Percentiles rank a stretch among this genome's conserved stretches.
Evolutionary conservation across 1,284 basidiomycete species (phyloP).

Genomic region (Mixia osmundae): DNA sequence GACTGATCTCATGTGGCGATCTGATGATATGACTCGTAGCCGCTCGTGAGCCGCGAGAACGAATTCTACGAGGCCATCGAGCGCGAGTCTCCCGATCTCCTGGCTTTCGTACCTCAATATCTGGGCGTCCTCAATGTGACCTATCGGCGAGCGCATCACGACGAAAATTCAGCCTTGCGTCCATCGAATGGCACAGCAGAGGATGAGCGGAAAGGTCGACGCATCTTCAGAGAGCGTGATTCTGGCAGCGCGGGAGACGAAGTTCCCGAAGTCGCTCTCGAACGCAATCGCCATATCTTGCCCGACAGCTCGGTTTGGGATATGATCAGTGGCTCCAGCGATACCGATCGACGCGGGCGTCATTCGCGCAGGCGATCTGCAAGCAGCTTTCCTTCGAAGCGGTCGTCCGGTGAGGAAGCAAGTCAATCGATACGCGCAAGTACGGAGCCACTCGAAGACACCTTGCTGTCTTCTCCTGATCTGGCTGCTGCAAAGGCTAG

Average conservation of each 20-base stretch:
- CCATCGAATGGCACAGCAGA: not conserved
- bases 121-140: constrained; percentile 95
- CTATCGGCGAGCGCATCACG: constrained; percentile 32
- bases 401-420: too few relatives aligned
- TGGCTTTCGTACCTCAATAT: constrained; percentile 86
- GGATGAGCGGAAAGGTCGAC: constrained; percentile 2
- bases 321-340: constrained; percentile 12
- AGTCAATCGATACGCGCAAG: too few relatives aligned
- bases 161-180: constrained; percentile 4
- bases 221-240: constrained; percentile 10
- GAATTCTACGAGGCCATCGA: constrained; percentile 95
- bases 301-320: constrained; percentile 55
- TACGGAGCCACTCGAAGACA: too few relatives aligned
- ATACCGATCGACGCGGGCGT: not conserved
- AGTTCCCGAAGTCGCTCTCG: constrained; percentile 50
- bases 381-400: too few relatives aligned
- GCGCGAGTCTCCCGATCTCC: constrained; percentile 63
- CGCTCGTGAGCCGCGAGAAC: constrained; percentile 86
- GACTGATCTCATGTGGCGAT: not conserved
- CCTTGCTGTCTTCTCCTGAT: too few relatives aligned
- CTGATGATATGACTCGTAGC: constrained; percentile 29
- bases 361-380: too few relatives aligned
- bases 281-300: constrained; percentile 83
- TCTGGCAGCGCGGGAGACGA: constrained; percentile 19
- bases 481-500: too few relatives aligned